A percentile compares a stretch with the other conserved stretches of the same genome.
These are phyloP conservation scores for Carpinus viminea DNA, from an alignment of 306 rosid genomes.

Conservation along the genomic window DNA sequence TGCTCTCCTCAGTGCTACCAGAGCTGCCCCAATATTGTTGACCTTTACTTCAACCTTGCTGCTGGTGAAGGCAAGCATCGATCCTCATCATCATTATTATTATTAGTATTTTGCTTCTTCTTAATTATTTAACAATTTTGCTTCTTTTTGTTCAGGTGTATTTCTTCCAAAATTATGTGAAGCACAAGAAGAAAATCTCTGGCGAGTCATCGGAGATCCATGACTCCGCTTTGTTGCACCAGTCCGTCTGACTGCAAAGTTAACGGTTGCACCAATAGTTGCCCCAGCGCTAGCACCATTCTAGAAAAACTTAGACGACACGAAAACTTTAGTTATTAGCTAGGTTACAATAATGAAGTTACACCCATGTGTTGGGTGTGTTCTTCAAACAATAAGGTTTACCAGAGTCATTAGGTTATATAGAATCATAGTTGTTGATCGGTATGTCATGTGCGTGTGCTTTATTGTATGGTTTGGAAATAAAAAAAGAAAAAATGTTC, in stretches of 20 bases:
- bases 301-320: slow-evolving; percentile 5
- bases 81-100: too few relatives aligned
- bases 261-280: slow-evolving; percentile 21
- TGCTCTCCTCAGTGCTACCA: slow-evolving; percentile 74
- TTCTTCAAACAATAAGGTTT: not conserved
- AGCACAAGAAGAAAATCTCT: slow-evolving; percentile 50
- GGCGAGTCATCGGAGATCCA: slow-evolving; percentile 74
- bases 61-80: slow-evolving; percentile 72
- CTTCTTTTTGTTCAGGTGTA: slow-evolving; percentile 47
- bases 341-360: slow-evolving; percentile 8
- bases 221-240: slow-evolving; percentile 72
- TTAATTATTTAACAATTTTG: not conserved
- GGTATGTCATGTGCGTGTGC: not conserved
- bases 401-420: not conserved
- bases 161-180: slow-evolving; percentile 85
- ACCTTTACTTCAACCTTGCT: slow-evolving; percentile 81
- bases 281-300: slow-evolving; percentile 39
- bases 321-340: not conserved
- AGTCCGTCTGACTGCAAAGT: slow-evolving; percentile 45
- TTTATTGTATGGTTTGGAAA: not conserved
- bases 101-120: too few relatives aligned
- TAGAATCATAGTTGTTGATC: not conserved
- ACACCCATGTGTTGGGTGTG: not conserved
- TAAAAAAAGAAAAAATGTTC: not conserved
- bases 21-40: slow-evolving; percentile 68